Evolutionary conservation across 164 flowering plant species (phyloP).

Genomic region (Nelumbo lutea): DNA sequence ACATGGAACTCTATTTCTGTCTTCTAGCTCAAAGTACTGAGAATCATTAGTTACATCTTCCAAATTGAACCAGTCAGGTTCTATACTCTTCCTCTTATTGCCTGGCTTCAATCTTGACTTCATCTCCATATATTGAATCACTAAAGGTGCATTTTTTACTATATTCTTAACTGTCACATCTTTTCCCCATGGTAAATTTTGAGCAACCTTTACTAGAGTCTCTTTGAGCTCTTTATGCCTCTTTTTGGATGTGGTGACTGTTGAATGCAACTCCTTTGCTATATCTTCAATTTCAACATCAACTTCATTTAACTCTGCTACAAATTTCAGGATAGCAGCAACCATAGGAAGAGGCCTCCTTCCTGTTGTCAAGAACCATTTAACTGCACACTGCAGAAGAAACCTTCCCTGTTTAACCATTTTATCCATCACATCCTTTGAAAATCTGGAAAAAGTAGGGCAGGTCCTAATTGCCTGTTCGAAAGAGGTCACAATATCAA

Average conservation of each 20-base stretch:
- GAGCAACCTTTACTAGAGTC: constrained; percentile 63
- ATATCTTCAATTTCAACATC: constrained; percentile 44
- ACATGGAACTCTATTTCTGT: not conserved
- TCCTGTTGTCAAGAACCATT: constrained; percentile 86
- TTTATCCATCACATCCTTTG: constrained; percentile 26
- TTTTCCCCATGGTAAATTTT: constrained; percentile 84
- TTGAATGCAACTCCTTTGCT: constrained; percentile 48
- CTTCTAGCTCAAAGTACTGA: constrained; percentile 27
- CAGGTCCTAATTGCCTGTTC: constrained; percentile 32
- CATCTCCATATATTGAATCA: constrained; percentile 70
- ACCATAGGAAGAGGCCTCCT: constrained; percentile 64
- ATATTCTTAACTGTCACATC: constrained; percentile 71
- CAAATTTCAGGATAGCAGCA: constrained; percentile 56
- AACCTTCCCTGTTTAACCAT: constrained; percentile 68
- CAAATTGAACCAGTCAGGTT: constrained; percentile 28
- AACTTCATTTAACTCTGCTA: constrained; percentile 55
- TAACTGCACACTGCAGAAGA: constrained; percentile 58
- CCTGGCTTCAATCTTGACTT: constrained; percentile 41
- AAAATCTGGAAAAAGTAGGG: constrained; percentile 25
- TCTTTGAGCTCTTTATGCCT: constrained; percentile 66
- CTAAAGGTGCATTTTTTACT: constrained; percentile 47
- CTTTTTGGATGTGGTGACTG: constrained; percentile 36
- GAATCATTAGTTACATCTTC: constrained; percentile 34
- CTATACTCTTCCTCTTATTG: constrained; percentile 18
- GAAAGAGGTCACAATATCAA: constrained; percentile 43